phyloP scores from a whole-genome alignment of 1,139 yeast species.

The Debaryomyces sp. region DNA sequence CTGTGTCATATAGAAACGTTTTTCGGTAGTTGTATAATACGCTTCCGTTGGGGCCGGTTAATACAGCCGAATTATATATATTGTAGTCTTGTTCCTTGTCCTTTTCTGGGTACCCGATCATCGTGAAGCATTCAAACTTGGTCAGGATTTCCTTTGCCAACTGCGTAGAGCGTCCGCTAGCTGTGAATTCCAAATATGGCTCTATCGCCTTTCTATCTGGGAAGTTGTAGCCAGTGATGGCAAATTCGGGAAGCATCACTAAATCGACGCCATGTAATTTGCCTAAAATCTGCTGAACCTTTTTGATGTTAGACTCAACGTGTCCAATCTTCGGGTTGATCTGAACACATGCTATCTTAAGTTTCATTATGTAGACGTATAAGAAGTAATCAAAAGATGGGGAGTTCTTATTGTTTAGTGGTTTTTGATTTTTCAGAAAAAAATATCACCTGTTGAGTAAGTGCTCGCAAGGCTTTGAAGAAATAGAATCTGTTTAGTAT shows the following conservation, averaged over 20 bases:
- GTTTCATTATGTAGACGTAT: constrained; percentile 19
- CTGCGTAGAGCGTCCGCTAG: constrained; percentile 38
- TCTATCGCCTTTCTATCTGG: constrained; percentile 49
- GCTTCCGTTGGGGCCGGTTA: constrained; percentile 61
- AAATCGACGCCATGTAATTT: constrained; percentile 50
- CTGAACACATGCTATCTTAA: constrained; percentile 68
- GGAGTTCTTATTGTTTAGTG: not conserved
- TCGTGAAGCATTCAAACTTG: constrained; percentile 61
- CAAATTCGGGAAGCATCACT: constrained; percentile 79
- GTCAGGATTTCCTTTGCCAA: constrained; percentile 62
- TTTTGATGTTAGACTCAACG: constrained; percentile 53
- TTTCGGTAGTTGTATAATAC: constrained; percentile 73
- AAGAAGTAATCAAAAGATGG: not conserved
- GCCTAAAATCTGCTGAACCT: constrained; percentile 47
- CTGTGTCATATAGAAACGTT: constrained; percentile 76
- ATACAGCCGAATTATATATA: constrained; percentile 73
- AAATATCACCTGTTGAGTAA: not conserved
- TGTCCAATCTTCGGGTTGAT: constrained; percentile 67
- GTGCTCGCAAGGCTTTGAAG: constrained; percentile 1
- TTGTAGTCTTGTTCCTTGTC: constrained; percentile 22
- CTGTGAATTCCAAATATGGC: constrained; percentile 56
- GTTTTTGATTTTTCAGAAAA: not conserved
- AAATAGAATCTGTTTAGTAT: not conserved
- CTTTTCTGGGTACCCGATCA: constrained; percentile 81
- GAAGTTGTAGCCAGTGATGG: constrained; percentile 85